Percentiles rank a stretch among this genome's conserved stretches.
Conservation (phyloP, 306 rosid genomes). For the Neltuma alba region DNA sequence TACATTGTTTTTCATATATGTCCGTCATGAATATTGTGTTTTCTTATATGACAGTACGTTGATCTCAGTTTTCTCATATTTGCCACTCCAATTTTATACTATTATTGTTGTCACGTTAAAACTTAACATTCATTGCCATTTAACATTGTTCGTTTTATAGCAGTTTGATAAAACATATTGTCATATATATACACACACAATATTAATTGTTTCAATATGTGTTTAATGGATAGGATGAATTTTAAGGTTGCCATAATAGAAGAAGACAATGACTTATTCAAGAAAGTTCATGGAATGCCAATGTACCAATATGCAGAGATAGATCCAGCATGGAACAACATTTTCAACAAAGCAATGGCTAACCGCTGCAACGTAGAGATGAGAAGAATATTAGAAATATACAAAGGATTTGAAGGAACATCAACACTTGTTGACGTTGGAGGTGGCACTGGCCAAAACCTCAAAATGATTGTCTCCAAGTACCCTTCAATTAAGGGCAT, state of each 20-base stretch:
- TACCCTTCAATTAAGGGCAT: slow-evolving; percentile 1
- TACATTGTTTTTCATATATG: too few relatives aligned
- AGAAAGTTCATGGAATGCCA: slow-evolving; percentile 23
- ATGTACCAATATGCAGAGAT: background rate
- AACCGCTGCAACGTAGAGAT: background rate
- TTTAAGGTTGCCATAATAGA: too few relatives aligned
- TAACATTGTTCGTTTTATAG: too few relatives aligned
- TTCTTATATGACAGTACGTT: too few relatives aligned
- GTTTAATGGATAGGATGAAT: too few relatives aligned
- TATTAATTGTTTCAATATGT: background rate
- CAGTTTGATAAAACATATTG: too few relatives aligned
- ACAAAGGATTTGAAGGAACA: slow-evolving; percentile 11
- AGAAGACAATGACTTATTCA: background rate
- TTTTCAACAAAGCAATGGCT: slow-evolving; percentile 1
- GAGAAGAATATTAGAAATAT: background rate
- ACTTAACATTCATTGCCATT: too few relatives aligned
- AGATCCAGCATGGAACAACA: background rate
- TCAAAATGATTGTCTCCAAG: background rate
- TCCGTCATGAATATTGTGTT: too few relatives aligned
- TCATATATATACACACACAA: too few relatives aligned
- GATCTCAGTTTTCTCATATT: too few relatives aligned
- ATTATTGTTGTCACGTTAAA: too few relatives aligned
- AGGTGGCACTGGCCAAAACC: slow-evolving; percentile 12
- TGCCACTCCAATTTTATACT: too few relatives aligned
- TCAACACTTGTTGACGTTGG: slow-evolving; percentile 13